Conservation (phyloP, 1,284 basidiomycete species). For the Coriolopsis trogii region DNA sequence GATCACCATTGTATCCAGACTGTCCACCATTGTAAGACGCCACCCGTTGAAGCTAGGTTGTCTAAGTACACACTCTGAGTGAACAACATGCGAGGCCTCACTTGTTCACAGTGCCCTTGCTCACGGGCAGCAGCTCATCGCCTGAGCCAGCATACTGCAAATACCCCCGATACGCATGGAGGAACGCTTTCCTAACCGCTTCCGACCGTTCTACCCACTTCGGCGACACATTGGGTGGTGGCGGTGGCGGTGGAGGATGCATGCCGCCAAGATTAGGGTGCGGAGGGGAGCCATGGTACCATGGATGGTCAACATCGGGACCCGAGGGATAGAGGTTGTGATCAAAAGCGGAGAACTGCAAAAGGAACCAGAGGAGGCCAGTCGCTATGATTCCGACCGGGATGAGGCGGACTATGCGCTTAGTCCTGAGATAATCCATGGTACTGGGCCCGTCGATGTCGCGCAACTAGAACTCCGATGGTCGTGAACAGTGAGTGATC, state of each 20-base stretch:
- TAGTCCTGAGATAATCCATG: slow-evolving; percentile 13
- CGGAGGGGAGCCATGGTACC: neutral
- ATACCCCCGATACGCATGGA: slow-evolving; percentile 67
- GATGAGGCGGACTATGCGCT: slow-evolving; percentile 13
- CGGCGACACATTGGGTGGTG: neutral
- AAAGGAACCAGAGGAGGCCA: slow-evolving; percentile 15
- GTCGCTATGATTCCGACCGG: slow-evolving; percentile 14
- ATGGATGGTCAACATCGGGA: neutral
- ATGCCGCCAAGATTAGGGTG: neutral
- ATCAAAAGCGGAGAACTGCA: too few species aligned
- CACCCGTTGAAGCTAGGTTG: slow-evolving; percentile 69
- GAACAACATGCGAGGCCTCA: slow-evolving; percentile 34
- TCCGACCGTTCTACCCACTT: slow-evolving; percentile 55
- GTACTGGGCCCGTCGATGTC: too few species aligned
- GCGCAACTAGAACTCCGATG: too few species aligned
- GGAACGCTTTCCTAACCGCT: slow-evolving; percentile 59
- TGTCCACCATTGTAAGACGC: slow-evolving; percentile 77
- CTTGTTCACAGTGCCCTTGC: slow-evolving; percentile 53
- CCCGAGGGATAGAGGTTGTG: neutral
- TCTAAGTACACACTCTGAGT: neutral
- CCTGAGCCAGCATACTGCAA: slow-evolving; percentile 54
- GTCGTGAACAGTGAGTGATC: too few species aligned
- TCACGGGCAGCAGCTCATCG: slow-evolving; percentile 63
- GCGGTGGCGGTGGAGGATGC: slow-evolving; percentile 2
- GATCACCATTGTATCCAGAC: slow-evolving; percentile 77